Percentiles rank a stretch among this genome's conserved stretches.
Conservation (phyloP, 2,329 filamentous ascomycete genomes). For the Trichophyton schoenleinii region DNA sequence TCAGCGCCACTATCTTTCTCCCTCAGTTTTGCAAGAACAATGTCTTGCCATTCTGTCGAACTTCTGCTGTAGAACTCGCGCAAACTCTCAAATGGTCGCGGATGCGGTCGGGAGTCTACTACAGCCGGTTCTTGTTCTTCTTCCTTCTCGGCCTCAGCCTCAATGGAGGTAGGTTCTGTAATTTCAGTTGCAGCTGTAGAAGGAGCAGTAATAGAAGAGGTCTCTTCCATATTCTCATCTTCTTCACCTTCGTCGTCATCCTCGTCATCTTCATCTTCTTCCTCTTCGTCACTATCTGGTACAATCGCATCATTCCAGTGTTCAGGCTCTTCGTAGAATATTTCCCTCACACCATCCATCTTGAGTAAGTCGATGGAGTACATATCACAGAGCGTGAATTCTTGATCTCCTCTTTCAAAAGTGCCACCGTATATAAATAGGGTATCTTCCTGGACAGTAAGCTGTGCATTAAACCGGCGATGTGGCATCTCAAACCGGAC, state of each 20-base stretch:
- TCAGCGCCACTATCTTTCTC: slow-evolving; percentile 47
- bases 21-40: slow-evolving; percentile 62
- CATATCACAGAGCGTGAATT: slow-evolving; percentile 92
- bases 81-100: slow-evolving; percentile 72
- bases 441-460: slow-evolving; percentile 82
- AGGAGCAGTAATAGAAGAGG: slow-evolving; percentile 25
- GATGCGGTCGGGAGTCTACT: slow-evolving; percentile 64
- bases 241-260: slow-evolving; percentile 29
- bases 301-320: slow-evolving; percentile 63
- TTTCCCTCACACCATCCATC: slow-evolving; percentile 82
- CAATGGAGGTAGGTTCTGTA: slow-evolving; percentile 20
- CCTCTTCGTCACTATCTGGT: slow-evolving; percentile 47
- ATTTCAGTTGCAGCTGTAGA: slow-evolving; percentile 28
- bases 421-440: slow-evolving; percentile 93
- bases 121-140: slow-evolving; percentile 35
- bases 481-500: slow-evolving; percentile 76
- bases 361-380: slow-evolving; percentile 91
- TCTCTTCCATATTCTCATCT: slow-evolving; percentile 32
- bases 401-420: slow-evolving; percentile 84
- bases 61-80: slow-evolving; percentile 88
- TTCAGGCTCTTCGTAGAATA: slow-evolving; percentile 72
- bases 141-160: slow-evolving; percentile 23
- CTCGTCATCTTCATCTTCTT: slow-evolving; percentile 32
- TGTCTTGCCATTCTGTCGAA: slow-evolving; percentile 78
- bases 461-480: slow-evolving; percentile 75